Evolutionary conservation across 1,284 basidiomycete species (phyloP), one percentile per base, ranked within the genome.

Genomic region (Ustilago nuda): DNA sequence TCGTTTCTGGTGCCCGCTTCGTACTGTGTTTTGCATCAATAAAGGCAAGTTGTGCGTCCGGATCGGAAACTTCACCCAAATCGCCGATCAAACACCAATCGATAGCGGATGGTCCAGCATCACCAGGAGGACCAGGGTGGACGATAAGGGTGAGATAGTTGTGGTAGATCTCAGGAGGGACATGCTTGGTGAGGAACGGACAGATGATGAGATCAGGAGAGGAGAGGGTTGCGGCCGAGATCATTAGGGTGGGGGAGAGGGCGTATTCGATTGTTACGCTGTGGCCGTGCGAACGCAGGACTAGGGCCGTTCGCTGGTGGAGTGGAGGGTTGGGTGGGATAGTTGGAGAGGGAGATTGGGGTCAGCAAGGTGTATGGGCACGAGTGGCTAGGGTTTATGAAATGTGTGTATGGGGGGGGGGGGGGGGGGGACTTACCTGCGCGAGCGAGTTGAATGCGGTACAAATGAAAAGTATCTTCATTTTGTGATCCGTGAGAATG

Each of bases 81-180:
- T 88, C 88, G 15, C 87, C 87, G 61, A 88, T 79, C 19, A 88
- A 76, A 33, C 84, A 86, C 86, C 87, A 87, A 76, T 88, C 88
- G 62, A 88, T 84, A 6, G 87, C 86, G 1, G 87, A 87, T 8
- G 88, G 87, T 15, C 87, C 88, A 0, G 86, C 87, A 75, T 88
- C 88, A 0, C 87, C 87, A 0, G 88, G 88, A 4, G 88, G 87
- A 17, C 88, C 88, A 1, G 87, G 88, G 75, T 88, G 88, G 6
- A 88, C 85, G 66, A 88, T 87, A 39, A 88, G 85, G 2, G 88
- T 88, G 50, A 88, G 81, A 74, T 85, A 86, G 82, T 85, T 78
- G 33, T 51, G 84, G 76, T 86, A 87, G 12, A 88, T 79, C 37
- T 82, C 80, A 19, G 81, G 81, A 17, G 88, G 87, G 19, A 88